Percentiles rank a stretch among this genome's conserved stretches.
Evolutionary conservation across 2,329 filamentous ascomycete species (phyloP).

Genomic region (Sclerotinia sclerotiorum): DNA sequence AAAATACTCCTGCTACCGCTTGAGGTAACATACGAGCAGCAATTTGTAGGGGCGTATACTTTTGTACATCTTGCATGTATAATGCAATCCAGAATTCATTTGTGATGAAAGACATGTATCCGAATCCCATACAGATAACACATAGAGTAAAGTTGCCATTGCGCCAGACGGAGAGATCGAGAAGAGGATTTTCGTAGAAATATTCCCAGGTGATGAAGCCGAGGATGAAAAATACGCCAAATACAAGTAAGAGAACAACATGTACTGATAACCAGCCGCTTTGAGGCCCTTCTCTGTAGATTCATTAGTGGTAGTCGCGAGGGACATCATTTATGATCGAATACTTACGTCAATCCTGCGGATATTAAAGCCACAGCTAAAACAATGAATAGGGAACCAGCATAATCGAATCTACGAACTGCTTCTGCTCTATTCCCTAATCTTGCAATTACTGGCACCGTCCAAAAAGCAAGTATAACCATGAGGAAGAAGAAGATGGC

Average conservation of each 20-base stretch:
- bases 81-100: constrained; percentile 63
- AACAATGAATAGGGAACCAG: constrained; percentile 32
- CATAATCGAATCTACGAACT: constrained; percentile 33
- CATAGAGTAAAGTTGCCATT: constrained; percentile 63
- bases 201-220: constrained; percentile 64
- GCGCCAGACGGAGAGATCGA: constrained; percentile 56
- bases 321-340: neutral
- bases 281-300: constrained; percentile 42
- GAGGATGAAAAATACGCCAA: constrained; percentile 57
- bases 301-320: constrained; percentile 5
- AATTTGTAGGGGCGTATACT: constrained; percentile 50
- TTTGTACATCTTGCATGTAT: constrained; percentile 60
- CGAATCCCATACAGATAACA: constrained; percentile 52
- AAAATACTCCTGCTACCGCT: constrained; percentile 60
- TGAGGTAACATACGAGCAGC: constrained; percentile 66
- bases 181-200: constrained; percentile 49
- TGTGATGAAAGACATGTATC: constrained; percentile 62
- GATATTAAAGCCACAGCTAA: constrained; percentile 31
- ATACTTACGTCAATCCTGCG: constrained; percentile 35
- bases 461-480: constrained; percentile 57
- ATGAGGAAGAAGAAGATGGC: constrained; percentile 63
- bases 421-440: constrained; percentile 19
- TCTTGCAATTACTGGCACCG: constrained; percentile 58
- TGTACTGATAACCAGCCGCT: constrained; percentile 63
- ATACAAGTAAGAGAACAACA: constrained; percentile 60